These are phyloP conservation scores for Cladosporium cucumerinum DNA, from an alignment of 2,329 filamentous ascomycete genomes.

Conservation along the genomic window DNA sequence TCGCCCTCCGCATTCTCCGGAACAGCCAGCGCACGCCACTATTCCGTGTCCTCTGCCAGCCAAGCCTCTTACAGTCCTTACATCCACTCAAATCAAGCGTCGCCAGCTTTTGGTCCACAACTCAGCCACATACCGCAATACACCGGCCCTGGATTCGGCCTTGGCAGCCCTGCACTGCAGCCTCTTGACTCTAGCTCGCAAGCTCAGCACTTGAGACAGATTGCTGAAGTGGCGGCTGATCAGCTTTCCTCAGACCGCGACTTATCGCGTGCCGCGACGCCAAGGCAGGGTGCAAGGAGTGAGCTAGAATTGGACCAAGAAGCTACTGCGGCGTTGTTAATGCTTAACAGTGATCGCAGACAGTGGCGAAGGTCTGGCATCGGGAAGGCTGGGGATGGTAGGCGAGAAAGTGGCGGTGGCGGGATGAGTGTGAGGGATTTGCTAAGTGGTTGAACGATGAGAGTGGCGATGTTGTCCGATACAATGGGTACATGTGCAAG, in stretches of 20 bases:
- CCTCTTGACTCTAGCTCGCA: constrained; percentile 49
- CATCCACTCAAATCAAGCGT: constrained; percentile 50
- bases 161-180: constrained; percentile 46
- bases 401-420: constrained; percentile 19
- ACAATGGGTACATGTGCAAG: neutral
- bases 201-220: constrained; percentile 22
- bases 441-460: constrained; percentile 33
- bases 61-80: constrained; percentile 33
- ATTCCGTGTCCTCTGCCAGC: constrained; percentile 41
- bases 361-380: constrained; percentile 31
- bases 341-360: constrained; percentile 78
- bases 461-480: neutral
- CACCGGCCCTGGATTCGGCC: constrained; percentile 23
- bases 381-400: constrained; percentile 17
- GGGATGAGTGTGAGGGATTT: constrained; percentile 48
- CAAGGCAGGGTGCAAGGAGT: constrained; percentile 21
- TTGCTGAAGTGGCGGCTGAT: constrained; percentile 29
- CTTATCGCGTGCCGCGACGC: constrained; percentile 20
- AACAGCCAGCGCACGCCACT: constrained; percentile 23
- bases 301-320: constrained; percentile 57
- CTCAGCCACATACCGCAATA: constrained; percentile 27
- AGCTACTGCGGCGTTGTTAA: constrained; percentile 79
- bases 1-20: constrained; percentile 31
- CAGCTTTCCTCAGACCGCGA: constrained; percentile 20
- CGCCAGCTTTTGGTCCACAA: constrained; percentile 56